These are phyloP conservation scores for Hawksworthiomyces lignivorus DNA, from an alignment of 2,329 filamentous ascomycete species.

Conservation along the genomic window DNA sequence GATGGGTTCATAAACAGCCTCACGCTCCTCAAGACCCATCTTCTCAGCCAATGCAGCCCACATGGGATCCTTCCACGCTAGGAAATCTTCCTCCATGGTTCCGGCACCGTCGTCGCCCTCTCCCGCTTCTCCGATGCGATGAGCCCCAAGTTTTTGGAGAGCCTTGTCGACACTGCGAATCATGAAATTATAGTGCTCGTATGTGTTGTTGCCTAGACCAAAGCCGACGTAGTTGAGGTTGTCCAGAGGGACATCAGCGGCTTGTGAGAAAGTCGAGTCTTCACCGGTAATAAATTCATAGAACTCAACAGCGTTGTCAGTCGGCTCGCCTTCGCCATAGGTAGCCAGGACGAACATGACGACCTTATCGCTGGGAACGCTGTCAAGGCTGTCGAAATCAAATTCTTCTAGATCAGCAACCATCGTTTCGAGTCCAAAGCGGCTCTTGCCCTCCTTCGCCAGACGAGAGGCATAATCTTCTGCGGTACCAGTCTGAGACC, in stretches of 20 bases:
- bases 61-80: slow-evolving; percentile 99
- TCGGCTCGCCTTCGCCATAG: slow-evolving; percentile 96
- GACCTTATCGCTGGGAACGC: slow-evolving; percentile 81
- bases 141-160: slow-evolving; percentile 73
- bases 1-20: slow-evolving; percentile 89
- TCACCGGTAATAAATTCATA: slow-evolving; percentile 91
- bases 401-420: slow-evolving; percentile 97
- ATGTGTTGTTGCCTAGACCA: slow-evolving; percentile 97
- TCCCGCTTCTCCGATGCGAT: slow-evolving; percentile 77
- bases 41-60: slow-evolving; percentile 77
- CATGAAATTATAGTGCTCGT: slow-evolving; percentile 99
- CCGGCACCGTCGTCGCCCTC: slow-evolving; percentile 97
- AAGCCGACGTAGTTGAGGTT: slow-evolving; percentile 93
- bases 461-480: slow-evolving; percentile 96
- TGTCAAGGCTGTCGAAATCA: slow-evolving; percentile 89
- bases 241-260: slow-evolving; percentile 62
- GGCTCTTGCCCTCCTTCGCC: slow-evolving; percentile 93
- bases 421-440: slow-evolving; percentile 96
- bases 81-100: slow-evolving; percentile 99
- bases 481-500: slow-evolving; percentile 94
- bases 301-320: slow-evolving; percentile 97
- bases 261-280: slow-evolving; percentile 71
- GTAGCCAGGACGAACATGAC: slow-evolving; percentile 94
- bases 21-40: slow-evolving; percentile 88
- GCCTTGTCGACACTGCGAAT: slow-evolving; percentile 83